Evolutionary conservation across 169 alveolate genomes (phyloP), one percentile per base, ranked within the genome.

Genomic region (Plasmodium vinckei): DNA sequence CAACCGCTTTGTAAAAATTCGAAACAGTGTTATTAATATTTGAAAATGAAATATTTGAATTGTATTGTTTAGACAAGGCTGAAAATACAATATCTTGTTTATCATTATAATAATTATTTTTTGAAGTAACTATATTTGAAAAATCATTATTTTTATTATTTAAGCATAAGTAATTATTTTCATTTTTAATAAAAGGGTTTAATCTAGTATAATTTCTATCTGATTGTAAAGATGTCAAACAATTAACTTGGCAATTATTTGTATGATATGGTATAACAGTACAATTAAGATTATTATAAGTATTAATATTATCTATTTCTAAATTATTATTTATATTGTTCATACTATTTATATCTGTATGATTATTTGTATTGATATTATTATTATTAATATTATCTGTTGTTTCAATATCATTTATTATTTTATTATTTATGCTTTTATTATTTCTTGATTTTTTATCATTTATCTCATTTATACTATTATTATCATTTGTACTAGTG

Each of bases 21-120:
- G 88, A 73, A 13, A 73, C 72, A n/a, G 88, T 60, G 17, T 73
- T 61, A 39, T 73, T 73, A 1, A 73, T 73, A 47, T 73, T 73
- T n/a, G 71, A 12, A 73, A 73, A 73, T 15, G 88, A 73, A 2
- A 73, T 73, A 51, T 73, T 73, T 2, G 88, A 60, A 54, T 51
- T 54, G 49, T 73, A 73, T 42, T 73, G 72, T 53, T 73, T 73
- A 17, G 88, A 73, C 47, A 73, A 53, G 0, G 88, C 12, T 9
- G 88, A 73, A 54, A 73, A 73, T 2, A 73, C 53, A 49, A 27
- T 27, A n/a, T 73, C 73, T 19, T 59, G 72, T 19, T 73, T 73
- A 19, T 73, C 60, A 33, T 15, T 73, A 47, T 73, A 73, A 53
- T 33, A 53, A 49, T 33, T 61, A 47, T 60, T 61, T 73, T 73